Base-by-base conservation (phyloP, 2,329 filamentous ascomycete species). In the Xylaria polymorpha region DNA sequence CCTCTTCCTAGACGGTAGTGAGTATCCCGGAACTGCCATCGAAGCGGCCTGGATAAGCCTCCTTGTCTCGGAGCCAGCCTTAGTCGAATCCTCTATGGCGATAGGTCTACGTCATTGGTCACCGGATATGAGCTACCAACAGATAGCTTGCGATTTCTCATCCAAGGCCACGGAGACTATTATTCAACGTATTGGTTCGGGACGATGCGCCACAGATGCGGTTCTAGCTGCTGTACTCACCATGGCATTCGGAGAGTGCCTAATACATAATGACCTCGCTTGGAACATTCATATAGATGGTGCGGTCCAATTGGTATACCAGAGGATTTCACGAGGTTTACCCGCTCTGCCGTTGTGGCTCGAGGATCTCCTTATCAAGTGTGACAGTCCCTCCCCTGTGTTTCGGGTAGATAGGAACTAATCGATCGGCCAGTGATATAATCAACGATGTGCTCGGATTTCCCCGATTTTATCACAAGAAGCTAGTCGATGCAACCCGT, bases 211-310 rank as follows among this genome's bases (percentile, higher is more conserved):
- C 7, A 73, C 70, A 7, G 74, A 75, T 63, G 73, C 73, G 9
- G 69, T 77, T 53, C 67, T 77, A 1, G 72, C 53, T 9, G 64
- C 76, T 1, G 74, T 76, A 15, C 29, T 67, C 37, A 76, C 73
- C 1, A 74, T 77, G 71, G 74, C 72, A 4, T 74, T 77, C 48
- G 73, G 72, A 1, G 75, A 74, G 55, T 66, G 72, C 5, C 57
- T 76, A 25, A 37, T 63, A 10, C 35, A 67, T 41, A 67, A 74
- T n/a, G 56, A 71, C 20, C 5, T 50, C 1, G 67, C 71, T 9
- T 76, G 75, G 74, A 67, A 72, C 18, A 58, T 74, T 20, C 73
- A 73, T 44, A 67, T 75, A 5, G 56, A 75, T 55, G 74, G 76
- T 10, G 65, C 72, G 12, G 68, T 68, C 29, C 57, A 71, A 20